Evolutionary conservation across 768 basidiomycete species (phyloP).

Genomic region (Leucocoprinus sp.): DNA sequence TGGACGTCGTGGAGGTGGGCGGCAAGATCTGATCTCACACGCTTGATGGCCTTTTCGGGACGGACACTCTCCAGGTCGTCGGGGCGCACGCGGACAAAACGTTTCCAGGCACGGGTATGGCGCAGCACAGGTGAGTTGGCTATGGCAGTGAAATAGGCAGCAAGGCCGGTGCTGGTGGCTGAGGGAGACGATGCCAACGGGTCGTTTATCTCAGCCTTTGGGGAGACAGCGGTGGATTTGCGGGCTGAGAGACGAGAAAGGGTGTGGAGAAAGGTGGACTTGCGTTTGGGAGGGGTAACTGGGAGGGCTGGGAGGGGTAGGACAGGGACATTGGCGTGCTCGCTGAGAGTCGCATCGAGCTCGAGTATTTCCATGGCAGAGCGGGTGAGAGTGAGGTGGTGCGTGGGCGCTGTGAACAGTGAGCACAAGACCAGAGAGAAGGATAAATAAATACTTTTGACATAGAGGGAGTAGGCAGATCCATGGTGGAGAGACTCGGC

Average conservation of each 20-base stretch:
- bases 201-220: constrained; percentile 49
- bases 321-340: constrained; percentile 48
- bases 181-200: constrained; percentile 49
- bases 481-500: constrained; percentile 77
- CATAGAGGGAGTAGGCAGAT: constrained; percentile 72
- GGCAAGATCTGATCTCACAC: constrained; percentile 77
- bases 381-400: constrained; percentile 82
- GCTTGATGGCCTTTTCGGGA: constrained; percentile 81
- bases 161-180: constrained; percentile 56
- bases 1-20: constrained; percentile 41
- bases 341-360: constrained; percentile 73
- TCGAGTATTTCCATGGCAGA: constrained; percentile 71
- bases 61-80: constrained; percentile 86
- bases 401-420: constrained; percentile 65
- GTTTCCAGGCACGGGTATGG: constrained; percentile 67
- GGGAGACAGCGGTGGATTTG: constrained; percentile 41
- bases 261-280: constrained; percentile 80
- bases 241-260: constrained; percentile 79
- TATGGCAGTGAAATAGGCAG: constrained; percentile 71
- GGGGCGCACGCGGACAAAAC: constrained; percentile 77
- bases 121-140: constrained; percentile 62
- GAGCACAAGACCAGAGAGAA: too few relatives aligned
- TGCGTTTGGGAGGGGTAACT: constrained; percentile 63
- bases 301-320: constrained; percentile 48
- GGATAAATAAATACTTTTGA: constrained; percentile 67